Percentiles rank a stretch among this genome's conserved stretches.
phyloP scores from a whole-genome alignment of 345 rosid species.

The Psidium guajava region DNA sequence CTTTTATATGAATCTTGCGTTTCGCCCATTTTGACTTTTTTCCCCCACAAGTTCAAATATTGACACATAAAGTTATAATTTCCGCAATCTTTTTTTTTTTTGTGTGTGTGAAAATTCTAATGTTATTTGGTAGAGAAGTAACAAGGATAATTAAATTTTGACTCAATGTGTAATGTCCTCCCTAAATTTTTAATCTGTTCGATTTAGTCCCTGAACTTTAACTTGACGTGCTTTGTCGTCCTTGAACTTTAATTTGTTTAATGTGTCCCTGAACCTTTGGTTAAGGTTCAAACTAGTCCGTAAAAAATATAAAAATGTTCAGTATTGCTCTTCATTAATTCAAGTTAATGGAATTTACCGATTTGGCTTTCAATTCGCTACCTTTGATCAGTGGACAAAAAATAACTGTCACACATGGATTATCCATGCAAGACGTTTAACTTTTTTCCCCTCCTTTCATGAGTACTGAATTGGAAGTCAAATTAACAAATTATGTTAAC shows the following conservation, averaged over 20 bases:
- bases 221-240: too few species aligned
- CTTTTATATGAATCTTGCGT: neutral
- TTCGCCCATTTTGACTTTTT: neutral
- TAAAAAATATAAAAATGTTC: neutral
- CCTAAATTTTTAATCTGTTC: neutral
- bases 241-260: neutral
- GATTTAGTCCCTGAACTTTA: neutral
- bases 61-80: neutral
- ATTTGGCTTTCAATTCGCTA: neutral
- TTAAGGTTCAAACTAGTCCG: neutral
- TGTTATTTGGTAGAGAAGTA: neutral
- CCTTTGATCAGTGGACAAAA: neutral
- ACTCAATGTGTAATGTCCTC: neutral
- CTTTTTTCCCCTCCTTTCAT: neutral
- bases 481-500: rapidly evolving
- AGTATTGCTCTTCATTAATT: neutral
- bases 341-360: rapidly evolving
- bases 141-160: neutral
- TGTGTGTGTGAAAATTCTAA: neutral
- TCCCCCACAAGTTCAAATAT: neutral
- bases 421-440: neutral
- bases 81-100: neutral
- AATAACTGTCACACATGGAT: neutral
- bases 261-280: neutral
- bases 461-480: rapidly evolving